Conservation (phyloP, 495 filamentous ascomycete genomes). For the Acidiella bohemica region DNA sequence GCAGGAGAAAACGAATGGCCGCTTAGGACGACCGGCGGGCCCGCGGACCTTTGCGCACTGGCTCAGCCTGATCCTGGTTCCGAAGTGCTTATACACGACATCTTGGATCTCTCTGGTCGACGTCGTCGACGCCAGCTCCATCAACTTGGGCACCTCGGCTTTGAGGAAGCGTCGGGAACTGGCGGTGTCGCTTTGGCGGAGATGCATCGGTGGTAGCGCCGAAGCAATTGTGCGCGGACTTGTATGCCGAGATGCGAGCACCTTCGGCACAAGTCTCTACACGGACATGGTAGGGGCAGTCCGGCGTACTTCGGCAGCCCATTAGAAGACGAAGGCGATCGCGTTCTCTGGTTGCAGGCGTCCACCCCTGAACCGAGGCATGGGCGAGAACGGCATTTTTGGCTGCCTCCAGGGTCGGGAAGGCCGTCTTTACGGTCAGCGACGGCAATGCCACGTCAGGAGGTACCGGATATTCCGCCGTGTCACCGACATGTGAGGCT, state of each 20-base stretch:
- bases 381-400: background rate
- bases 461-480: slow-evolving; percentile 1
- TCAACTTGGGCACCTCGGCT: slow-evolving; percentile 5
- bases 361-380: slow-evolving; percentile 3
- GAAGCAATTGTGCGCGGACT: slow-evolving; percentile 1
- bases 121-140: background rate
- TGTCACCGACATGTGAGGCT: too few relatives aligned
- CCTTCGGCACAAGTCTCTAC: background rate
- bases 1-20: background rate
- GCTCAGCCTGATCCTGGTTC: background rate
- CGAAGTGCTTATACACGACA: slow-evolving; percentile 1
- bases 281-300: slow-evolving; percentile 2
- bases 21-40: background rate
- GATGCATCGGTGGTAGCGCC: background rate
- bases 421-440: background rate
- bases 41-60: slow-evolving; percentile 3
- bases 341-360: background rate
- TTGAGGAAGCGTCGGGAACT: background rate
- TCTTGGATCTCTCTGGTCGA: slow-evolving; percentile 2
- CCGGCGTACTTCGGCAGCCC: background rate
- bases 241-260: background rate
- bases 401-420: background rate
- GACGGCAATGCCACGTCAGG: background rate
- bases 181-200: slow-evolving; percentile 1
- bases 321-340: background rate